Conservation (phyloP, 2,329 filamentous ascomycete genomes). For the Elsinoe ampelina region DNA sequence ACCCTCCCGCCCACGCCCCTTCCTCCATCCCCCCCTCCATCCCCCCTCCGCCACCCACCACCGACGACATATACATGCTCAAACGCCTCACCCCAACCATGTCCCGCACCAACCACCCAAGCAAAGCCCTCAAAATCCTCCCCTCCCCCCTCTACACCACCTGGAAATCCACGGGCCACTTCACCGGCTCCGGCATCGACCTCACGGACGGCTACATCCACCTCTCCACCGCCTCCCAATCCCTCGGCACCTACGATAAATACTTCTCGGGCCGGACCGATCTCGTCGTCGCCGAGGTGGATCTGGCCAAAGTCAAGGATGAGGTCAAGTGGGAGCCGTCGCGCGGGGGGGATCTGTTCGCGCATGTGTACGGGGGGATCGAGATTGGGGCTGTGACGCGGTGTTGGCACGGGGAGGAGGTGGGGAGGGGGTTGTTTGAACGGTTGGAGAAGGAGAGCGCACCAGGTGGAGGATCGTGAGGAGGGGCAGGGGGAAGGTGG, state of each 20-base stretch:
- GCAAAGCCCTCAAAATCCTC: conserved; percentile 17
- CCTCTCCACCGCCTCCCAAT: conserved; percentile 15
- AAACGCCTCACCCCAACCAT: not conserved
- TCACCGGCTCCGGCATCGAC: conserved; percentile 17
- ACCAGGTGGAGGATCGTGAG: not conserved
- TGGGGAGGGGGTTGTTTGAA: not conserved
- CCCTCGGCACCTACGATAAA: conserved; percentile 14
- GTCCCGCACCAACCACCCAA: no score
- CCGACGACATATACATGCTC: no score
- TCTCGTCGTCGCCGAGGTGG: conserved; percentile 16
- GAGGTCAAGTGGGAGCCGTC: conserved; percentile 16
- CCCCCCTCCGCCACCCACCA: not conserved
- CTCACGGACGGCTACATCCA: conserved; percentile 18
- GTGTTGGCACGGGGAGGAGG: not conserved
- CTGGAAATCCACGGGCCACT: conserved; percentile 11
- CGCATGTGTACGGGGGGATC: conserved; percentile 15
- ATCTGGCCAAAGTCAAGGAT: conserved; percentile 14
- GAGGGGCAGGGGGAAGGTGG: no score
- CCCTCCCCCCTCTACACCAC: conserved; percentile 12
- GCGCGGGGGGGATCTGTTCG: conserved; percentile 14
- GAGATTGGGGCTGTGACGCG: not conserved
- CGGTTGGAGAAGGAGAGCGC: not conserved
- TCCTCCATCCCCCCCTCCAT: no score
- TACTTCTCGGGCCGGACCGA: conserved; percentile 13
- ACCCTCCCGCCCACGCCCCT: no score